A percentile compares a stretch with the other conserved stretches of the same genome.
Evolutionary conservation across 352 stramenopile species (phyloP).

Genomic region (Globisporangium paddicum): DNA sequence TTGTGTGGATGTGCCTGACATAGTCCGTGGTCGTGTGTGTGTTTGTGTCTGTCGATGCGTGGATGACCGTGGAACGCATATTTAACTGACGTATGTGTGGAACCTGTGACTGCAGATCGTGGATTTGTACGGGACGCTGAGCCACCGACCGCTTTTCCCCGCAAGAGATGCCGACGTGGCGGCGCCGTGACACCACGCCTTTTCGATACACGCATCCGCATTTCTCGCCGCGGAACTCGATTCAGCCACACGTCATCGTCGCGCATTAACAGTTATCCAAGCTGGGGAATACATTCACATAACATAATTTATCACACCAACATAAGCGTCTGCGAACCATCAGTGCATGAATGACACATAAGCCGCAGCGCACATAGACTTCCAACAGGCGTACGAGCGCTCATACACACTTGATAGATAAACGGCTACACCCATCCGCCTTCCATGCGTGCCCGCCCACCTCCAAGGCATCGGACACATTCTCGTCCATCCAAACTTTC

Average conservation of each 20-base stretch:
- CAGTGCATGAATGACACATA: no score
- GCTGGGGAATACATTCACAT: not conserved
- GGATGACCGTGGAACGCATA: no score
- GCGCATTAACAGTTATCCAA: not conserved
- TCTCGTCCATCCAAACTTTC: constrained; percentile 2
- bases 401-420: not conserved
- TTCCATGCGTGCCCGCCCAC: not conserved
- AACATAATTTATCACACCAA: not conserved
- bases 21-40: not conserved
- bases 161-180: not conserved
- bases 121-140: constrained; percentile 33
- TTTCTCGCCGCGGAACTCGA: not conserved
- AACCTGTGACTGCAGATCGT: constrained; percentile 33
- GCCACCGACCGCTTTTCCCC: constrained; percentile 21
- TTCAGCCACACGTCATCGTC: not conserved
- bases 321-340: no score
- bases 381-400: not conserved
- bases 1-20: not conserved
- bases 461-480: not conserved
- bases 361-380: not conserved
- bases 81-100: no score
- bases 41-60: no score
- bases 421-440: not conserved
- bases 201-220: not conserved
- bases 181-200: not conserved